Conservation (phyloP, 768 basidiomycete species). For the Leccinum rimulosum region DNA sequence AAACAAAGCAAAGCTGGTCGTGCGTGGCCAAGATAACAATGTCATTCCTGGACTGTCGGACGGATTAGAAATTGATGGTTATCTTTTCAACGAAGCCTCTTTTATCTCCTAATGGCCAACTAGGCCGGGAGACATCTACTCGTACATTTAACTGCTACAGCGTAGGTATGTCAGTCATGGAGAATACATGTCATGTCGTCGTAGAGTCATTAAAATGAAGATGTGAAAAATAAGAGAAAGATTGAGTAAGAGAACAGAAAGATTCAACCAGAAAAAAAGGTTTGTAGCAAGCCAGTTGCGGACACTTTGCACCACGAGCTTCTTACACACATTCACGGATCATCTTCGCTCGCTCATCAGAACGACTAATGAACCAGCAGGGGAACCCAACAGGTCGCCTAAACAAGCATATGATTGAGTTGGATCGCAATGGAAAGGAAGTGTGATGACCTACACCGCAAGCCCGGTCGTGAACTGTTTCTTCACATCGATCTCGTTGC, state of each 20-base stretch:
- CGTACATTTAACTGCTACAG: conserved; percentile 11
- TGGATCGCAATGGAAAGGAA: neutral
- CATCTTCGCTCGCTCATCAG: neutral
- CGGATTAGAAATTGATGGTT: conserved; percentile 56
- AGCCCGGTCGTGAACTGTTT: conserved; percentile 24
- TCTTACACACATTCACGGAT: conserved; percentile 6
- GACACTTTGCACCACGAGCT: no score
- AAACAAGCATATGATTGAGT: neutral
- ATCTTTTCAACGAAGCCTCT: conserved; percentile 84
- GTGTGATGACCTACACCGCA: conserved; percentile 11
- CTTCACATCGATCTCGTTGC: conserved; percentile 22
- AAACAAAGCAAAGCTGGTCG: conserved; percentile 50
- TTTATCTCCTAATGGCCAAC: conserved; percentile 62
- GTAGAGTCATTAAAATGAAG: neutral
- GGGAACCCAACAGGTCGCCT: conserved; percentile 25
- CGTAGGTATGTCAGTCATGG: neutral
- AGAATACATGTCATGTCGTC: conserved; percentile 3
- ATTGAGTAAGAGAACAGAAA: neutral
- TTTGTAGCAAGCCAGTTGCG: neutral
- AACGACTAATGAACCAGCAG: conserved; percentile 23
- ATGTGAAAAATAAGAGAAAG: neutral
- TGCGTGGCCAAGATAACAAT: conserved; percentile 40
- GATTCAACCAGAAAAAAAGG: neutral
- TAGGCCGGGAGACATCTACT: neutral
- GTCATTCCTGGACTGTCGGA: conserved; percentile 40